Base-by-base conservation (phyloP, 345 rosid species). In the Erodium maritimum region DNA sequence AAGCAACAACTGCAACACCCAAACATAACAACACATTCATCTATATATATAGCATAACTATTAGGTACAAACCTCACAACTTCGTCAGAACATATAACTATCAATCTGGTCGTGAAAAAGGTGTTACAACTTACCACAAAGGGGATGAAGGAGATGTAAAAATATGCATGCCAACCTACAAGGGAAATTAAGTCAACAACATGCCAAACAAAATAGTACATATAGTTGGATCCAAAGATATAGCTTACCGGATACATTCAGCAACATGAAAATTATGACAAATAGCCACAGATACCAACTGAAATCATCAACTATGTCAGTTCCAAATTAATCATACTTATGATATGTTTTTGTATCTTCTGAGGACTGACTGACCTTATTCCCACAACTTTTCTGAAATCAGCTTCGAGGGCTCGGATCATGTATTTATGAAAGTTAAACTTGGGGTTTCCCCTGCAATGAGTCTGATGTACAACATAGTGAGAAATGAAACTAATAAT, bases 211-310 rank as follows among this genome's bases (percentile, higher is more conserved):
- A 0, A 5, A 0, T 3, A 29, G 5, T 5, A 29, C 0, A 5
- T 11, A 29, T 4, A 5, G 37, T 29, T 29, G 33, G 13, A 54
- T 21, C 56, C n/a, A 52, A 17, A n/a, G 19, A 20, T 51, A 42
- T 37, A 54, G 29, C 79, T 57, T 85, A 93, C 99, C 96, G 46
- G 82, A 67, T 50, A 89, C 75, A 74, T 93, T 89, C 55, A 89
- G 81, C 68, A 87, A 55, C 82, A 93, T 77, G 84, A 93, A 93
- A 67, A 89, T 33, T 69, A 93, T 78, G 45, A 89, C 91, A 20
- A 89, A 89, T 67, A 83, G 63, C 99, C 96, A 93, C 50, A 93
- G 96, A 73, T 83, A 89, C 99, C 99, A 93, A 69, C 99, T 87
- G 86, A 80, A 82, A 56, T 50, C 67, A 25, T 42, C 12, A 16